Percentiles rank a stretch among this genome's conserved stretches.
These are phyloP conservation scores for Globisporangium cederbergense DNA, from an alignment of 352 stramenopile genomes.

Conservation along the genomic window DNA sequence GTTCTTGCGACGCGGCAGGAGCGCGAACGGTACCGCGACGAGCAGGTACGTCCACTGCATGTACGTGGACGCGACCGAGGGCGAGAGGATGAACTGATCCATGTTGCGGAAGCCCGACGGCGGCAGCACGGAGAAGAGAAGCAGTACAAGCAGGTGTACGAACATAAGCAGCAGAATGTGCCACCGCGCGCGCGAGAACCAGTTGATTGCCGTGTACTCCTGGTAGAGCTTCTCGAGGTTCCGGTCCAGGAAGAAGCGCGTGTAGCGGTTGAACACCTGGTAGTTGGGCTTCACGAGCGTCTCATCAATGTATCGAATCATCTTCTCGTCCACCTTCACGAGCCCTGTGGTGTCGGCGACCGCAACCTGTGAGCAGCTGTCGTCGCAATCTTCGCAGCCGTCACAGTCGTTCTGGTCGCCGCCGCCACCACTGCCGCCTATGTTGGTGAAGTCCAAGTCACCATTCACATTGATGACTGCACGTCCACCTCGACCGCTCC, in stretches of 20 bases:
- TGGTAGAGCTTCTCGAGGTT: slow-evolving; percentile 80
- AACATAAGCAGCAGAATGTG: slow-evolving; percentile 70
- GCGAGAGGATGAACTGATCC: slow-evolving; percentile 65
- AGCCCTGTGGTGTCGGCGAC: slow-evolving; percentile 8
- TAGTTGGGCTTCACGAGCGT: slow-evolving; percentile 69
- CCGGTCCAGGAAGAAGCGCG: slow-evolving; percentile 71
- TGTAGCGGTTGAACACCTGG: slow-evolving; percentile 79
- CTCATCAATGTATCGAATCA: slow-evolving; percentile 70
- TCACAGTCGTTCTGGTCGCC: background rate
- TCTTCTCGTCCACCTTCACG: slow-evolving; percentile 34
- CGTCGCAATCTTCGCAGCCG: background rate
- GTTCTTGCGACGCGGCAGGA: slow-evolving; percentile 58
- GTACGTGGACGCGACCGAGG: slow-evolving; percentile 35
- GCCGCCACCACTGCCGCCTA: background rate
- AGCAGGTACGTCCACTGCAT: slow-evolving; percentile 74
- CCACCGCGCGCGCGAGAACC: slow-evolving; percentile 72
- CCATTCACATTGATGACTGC: background rate
- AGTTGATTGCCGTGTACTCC: slow-evolving; percentile 81
- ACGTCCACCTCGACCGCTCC: background rate
- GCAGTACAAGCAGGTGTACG: slow-evolving; percentile 64
- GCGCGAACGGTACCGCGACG: slow-evolving; percentile 69
- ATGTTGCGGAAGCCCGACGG: slow-evolving; percentile 58
- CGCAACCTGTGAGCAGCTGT: slow-evolving; percentile 2
- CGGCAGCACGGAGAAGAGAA: slow-evolving; percentile 62
- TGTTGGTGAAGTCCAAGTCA: background rate